Percentiles rank a stretch among this genome's conserved stretches.
Conservation (phyloP, 169 alveolate genomes). For the Fabrea salina region DNA sequence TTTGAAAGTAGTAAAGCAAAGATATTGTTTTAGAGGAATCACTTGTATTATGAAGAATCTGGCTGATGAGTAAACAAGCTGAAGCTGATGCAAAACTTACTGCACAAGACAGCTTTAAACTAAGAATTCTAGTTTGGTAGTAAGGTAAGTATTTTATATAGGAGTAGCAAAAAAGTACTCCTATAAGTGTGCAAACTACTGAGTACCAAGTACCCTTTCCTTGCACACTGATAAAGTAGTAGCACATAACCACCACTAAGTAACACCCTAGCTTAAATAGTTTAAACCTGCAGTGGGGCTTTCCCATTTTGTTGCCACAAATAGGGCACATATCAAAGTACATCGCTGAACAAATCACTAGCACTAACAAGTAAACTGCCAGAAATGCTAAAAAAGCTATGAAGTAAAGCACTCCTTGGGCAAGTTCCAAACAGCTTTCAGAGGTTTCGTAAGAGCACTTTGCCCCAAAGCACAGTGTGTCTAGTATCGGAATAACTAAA, state of each 20-base stretch:
- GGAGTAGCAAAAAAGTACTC: neutral
- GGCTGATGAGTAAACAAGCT: neutral
- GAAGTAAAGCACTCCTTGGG: neutral
- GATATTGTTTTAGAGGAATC: neutral
- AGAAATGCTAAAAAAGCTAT: neutral
- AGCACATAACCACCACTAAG: neutral
- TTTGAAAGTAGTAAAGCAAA: conserved; percentile 5
- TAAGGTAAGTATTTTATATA: conserved; percentile 15
- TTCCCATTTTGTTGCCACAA: conserved; percentile 18
- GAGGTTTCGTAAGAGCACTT: neutral
- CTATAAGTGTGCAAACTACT: neutral
- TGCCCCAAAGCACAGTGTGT: neutral
- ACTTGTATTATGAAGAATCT: conserved; percentile 1
- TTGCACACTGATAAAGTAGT: neutral
- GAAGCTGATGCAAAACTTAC: conserved; percentile 10
- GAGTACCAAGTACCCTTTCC: conserved; percentile 3
- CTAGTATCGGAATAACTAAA: neutral
- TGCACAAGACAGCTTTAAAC: neutral
- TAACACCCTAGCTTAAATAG: neutral
- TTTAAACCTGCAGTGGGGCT: conserved; percentile 27
- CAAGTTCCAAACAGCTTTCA: neutral
- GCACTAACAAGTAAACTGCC: neutral
- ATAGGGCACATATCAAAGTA: conserved; percentile 23
- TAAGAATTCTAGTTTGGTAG: conserved; percentile 1
- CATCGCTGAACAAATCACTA: neutral